Evolutionary conservation across 495 filamentous ascomycete genomes (phyloP).

Genomic region (Zalerion maritima): DNA sequence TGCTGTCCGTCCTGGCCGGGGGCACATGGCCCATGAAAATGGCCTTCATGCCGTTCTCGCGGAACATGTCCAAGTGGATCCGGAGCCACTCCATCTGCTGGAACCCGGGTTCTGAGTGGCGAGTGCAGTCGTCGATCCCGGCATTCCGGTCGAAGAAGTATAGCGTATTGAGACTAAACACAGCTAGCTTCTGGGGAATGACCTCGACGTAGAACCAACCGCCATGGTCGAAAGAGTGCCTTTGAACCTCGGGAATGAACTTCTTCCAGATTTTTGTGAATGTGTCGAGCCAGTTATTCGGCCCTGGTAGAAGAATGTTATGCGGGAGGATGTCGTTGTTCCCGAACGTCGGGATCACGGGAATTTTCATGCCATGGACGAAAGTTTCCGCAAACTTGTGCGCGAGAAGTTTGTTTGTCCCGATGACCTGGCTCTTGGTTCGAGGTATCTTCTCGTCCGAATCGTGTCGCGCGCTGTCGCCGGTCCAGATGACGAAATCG

Average conservation of each 20-base stretch:
- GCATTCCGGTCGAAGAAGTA: slow-evolving; percentile 91
- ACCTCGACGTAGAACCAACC: slow-evolving; percentile 93
- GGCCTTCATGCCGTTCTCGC: slow-evolving; percentile 78
- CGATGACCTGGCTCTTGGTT: slow-evolving; percentile 52
- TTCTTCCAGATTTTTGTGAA: slow-evolving; percentile 62
- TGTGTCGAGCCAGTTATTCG: slow-evolving; percentile 65
- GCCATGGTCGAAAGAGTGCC: slow-evolving; percentile 79
- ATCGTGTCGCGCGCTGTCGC: slow-evolving; percentile 90
- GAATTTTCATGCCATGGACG: slow-evolving; percentile 47
- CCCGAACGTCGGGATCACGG: slow-evolving; percentile 78
- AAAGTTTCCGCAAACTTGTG: slow-evolving; percentile 66
- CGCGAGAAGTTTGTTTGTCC: slow-evolving; percentile 60
- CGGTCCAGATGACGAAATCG: slow-evolving; percentile 97
- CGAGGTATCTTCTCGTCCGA: slow-evolving; percentile 78
- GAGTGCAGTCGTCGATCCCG: slow-evolving; percentile 76
- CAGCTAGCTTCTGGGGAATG: slow-evolving; percentile 69
- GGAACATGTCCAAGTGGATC: slow-evolving; percentile 74
- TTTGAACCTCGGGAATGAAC: slow-evolving; percentile 88
- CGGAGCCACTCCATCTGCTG: slow-evolving; percentile 94
- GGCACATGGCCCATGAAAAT: slow-evolving; percentile 92
- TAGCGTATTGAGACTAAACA: slow-evolving; percentile 92
- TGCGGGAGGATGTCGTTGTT: slow-evolving; percentile 98
- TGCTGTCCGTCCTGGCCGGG: slow-evolving; percentile 68
- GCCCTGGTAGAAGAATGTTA: slow-evolving; percentile 78
- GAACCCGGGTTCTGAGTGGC: slow-evolving; percentile 67